phyloP scores from a whole-genome alignment of 768 basidiomycete species.

The Pisolithus microcarpus region DNA sequence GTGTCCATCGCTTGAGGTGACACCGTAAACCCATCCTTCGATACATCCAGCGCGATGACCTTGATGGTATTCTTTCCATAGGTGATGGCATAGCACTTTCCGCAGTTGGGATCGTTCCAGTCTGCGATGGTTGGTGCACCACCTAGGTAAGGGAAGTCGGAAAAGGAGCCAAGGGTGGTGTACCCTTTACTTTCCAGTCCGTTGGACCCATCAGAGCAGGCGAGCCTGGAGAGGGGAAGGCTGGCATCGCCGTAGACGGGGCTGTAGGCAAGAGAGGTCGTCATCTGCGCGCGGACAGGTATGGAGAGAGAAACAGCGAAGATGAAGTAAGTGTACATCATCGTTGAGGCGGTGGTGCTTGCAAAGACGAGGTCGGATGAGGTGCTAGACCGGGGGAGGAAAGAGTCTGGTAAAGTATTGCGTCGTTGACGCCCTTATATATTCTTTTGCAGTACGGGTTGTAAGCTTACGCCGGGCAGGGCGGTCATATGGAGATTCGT shows the following conservation, averaged over 20 bases:
- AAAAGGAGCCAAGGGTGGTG: slow-evolving; percentile 32
- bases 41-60: slow-evolving; percentile 49
- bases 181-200: slow-evolving; percentile 30
- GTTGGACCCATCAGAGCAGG: slow-evolving; percentile 34
- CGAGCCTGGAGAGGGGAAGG: slow-evolving; percentile 23
- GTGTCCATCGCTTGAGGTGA: slow-evolving; percentile 22
- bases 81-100: slow-evolving; percentile 25
- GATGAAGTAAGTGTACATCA: no score
- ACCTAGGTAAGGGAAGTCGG: slow-evolving; percentile 32
- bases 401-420: no score
- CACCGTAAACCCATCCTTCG: slow-evolving; percentile 34
- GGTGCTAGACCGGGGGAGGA: no score
- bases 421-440: no score
- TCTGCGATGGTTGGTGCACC: slow-evolving; percentile 19
- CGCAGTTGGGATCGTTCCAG: slow-evolving; percentile 20
- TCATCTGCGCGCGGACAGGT: slow-evolving; percentile 15
- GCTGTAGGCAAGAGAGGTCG: slow-evolving; percentile 32
- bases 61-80: slow-evolving; percentile 33
- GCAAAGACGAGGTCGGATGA: no score
- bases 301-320: no score
- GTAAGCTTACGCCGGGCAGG: no score
- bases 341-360: no score
- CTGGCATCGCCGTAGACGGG: slow-evolving; percentile 25
- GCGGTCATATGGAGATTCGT: no score
- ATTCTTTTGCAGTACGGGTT: no score